phyloP scores from a whole-genome alignment of 2,329 filamentous ascomycete genomes.

The Cyanodermella asteris region DNA sequence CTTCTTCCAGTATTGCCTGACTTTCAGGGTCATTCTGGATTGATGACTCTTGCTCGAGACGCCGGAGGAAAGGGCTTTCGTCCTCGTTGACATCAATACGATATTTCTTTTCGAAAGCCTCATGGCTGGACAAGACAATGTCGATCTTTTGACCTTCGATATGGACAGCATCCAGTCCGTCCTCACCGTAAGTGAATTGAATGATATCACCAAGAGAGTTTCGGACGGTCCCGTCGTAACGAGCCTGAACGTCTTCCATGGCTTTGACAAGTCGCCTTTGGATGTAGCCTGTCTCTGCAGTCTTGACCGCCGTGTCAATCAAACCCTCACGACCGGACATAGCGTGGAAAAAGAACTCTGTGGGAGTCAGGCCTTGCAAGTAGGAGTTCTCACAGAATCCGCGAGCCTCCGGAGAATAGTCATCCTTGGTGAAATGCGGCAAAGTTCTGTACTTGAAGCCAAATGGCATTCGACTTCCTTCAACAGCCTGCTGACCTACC shows the following conservation, averaged over 20 bases:
- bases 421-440: conserved; percentile 96
- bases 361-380: conserved; percentile 78
- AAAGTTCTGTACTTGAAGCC: conserved; percentile 96
- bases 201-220: conserved; percentile 94
- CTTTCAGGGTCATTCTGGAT: conserved; percentile 72
- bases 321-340: conserved; percentile 99
- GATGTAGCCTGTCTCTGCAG: conserved; percentile 96
- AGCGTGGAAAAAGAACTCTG: conserved; percentile 98
- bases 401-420: conserved; percentile 90
- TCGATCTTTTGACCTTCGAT: conserved; percentile 89
- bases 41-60: conserved; percentile 69
- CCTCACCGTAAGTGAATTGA: conserved; percentile 94
- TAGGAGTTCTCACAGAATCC: conserved; percentile 99
- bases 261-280: conserved; percentile 96
- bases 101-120: conserved; percentile 60
- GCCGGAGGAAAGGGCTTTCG: conserved; percentile 40
- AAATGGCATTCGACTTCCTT: conserved; percentile 96
- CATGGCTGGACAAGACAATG: conserved; percentile 58
- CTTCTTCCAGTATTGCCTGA: conserved; percentile 67
- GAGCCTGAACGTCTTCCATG: conserved; percentile 88
- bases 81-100: conserved; percentile 69
- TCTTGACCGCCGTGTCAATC: conserved; percentile 98
- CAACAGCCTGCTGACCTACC: conserved; percentile 93
- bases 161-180: conserved; percentile 77
- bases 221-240: conserved; percentile 90